phyloP scores from a whole-genome alignment of 139 green algal genomes.

The Zygnema circumcarinatum region DNA sequence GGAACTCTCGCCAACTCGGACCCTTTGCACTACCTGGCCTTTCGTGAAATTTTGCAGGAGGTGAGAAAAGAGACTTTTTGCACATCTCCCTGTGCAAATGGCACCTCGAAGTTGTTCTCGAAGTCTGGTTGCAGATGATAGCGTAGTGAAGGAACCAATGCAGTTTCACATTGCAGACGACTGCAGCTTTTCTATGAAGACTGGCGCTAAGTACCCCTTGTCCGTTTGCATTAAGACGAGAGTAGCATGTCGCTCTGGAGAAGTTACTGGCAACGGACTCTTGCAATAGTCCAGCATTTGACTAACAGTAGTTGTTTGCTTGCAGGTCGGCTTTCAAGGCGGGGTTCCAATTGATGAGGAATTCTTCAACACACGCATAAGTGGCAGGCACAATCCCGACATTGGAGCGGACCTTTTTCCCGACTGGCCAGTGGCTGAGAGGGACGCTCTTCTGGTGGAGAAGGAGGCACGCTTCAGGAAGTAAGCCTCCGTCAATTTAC shows the following conservation, averaged over 20 bases:
- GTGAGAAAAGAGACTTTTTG: conserved; percentile 45
- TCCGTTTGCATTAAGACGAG: too few species aligned
- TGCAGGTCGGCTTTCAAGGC: conserved; percentile 67
- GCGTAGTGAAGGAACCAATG: too few species aligned
- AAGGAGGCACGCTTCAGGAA: conserved; percentile 75
- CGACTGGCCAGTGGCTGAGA: conserved; percentile 64
- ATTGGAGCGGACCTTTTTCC: conserved; percentile 80
- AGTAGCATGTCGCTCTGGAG: too few species aligned
- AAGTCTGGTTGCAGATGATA: too few species aligned
- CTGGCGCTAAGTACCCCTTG: too few species aligned
- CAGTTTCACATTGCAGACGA: too few species aligned
- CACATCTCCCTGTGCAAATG: too few species aligned
- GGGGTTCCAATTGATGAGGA: conserved; percentile 71
- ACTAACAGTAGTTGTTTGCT: too few species aligned
- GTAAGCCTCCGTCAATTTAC: conserved; percentile 44
- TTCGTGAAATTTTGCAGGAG: conserved; percentile 55
- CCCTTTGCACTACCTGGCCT: conserved; percentile 59
- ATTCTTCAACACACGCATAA: conserved; percentile 71
- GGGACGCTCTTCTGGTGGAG: conserved; percentile 67
- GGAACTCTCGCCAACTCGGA: conserved; percentile 61
- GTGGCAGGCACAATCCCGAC: conserved; percentile 72
- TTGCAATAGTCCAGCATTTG: too few species aligned
- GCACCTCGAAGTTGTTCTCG: too few species aligned
- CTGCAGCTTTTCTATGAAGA: too few species aligned
- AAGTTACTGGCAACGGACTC: too few species aligned